Base-by-base conservation (phyloP, 139 green algal species). In the Micromonas pusilla region DNA sequence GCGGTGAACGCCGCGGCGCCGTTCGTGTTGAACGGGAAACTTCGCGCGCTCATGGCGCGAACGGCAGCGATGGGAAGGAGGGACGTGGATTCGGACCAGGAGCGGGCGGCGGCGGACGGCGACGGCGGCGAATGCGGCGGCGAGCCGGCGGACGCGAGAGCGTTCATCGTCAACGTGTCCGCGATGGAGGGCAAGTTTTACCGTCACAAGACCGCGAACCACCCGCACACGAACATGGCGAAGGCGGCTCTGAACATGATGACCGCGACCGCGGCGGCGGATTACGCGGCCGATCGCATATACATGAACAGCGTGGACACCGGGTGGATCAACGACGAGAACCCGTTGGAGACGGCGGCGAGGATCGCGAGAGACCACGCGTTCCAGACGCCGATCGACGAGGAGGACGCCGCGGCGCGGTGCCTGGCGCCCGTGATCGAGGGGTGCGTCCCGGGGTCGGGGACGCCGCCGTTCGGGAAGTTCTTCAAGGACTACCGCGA, bases 191-290 rank as follows among this genome's bases (percentile, higher is more conserved):
- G 73, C 5, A 72, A 79, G 66, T 79, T 79, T 31, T 72, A 72
- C 31, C 73, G 73, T 31, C 34, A 72, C 31, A 79, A 79, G 57
- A 79, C 73, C 2, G n/a, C 60, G 31, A 66, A 72, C 2, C 73
- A 79, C 33, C 57, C 60, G 57, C 73, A 79, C 60, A 79, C 73
- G 31, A 79, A 79, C 73, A 79, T 79, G 73, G 73, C 76, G 25
- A 75, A 81, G 38, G 65, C 76, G 1, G 76, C 76, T 1, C 52
- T 81, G 32, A 81, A 81, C 65, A 81, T 81, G 76, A 81, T 81
- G 76, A 81, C 76, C 21, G 54, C 34, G 34, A 81, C 76, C 28
- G 32, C 34, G 31, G 65, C 65, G 38, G 52, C 68, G 28, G 76
- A 75, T 52, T 81, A 70, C 39, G 31, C 28, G 4, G n/a, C n/a